Percentiles rank a stretch among this genome's conserved stretches.
These are phyloP conservation scores for Fusarium neocosmosporiellum DNA, from an alignment of 2,329 filamentous ascomycete genomes.

Conservation along the genomic window DNA sequence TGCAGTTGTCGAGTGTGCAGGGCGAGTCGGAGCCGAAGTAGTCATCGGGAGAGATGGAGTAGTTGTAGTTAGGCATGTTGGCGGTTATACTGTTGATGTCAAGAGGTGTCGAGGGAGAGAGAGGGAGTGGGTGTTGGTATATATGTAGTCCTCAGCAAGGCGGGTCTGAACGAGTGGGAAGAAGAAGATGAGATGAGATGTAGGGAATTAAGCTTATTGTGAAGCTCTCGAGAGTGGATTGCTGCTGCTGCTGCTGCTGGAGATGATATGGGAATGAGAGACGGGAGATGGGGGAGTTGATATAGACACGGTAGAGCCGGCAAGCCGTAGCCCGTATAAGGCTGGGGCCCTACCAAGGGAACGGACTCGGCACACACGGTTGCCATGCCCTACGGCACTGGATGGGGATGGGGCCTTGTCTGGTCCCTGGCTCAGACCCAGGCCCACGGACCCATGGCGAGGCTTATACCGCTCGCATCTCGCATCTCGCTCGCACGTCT, in stretches of 20 bases:
- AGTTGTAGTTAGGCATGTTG: slow-evolving; percentile 38
- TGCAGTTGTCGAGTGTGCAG: slow-evolving; percentile 61
- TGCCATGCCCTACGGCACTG: background rate
- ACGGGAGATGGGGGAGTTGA: slow-evolving; percentile 17
- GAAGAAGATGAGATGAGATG: background rate
- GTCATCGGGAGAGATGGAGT: slow-evolving; percentile 36
- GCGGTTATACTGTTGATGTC: background rate
- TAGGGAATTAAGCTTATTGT: slow-evolving; percentile 24
- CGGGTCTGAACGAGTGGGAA: background rate
- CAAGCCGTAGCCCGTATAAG: background rate
- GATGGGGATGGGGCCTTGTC: too few species aligned
- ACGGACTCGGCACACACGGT: slow-evolving; percentile 22
- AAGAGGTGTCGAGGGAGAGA: background rate
- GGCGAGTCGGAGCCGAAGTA: slow-evolving; percentile 58
- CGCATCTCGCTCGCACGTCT: background rate
- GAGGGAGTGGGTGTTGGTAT: background rate
- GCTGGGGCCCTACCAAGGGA: background rate
- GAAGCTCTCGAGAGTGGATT: slow-evolving; percentile 9
- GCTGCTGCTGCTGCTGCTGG: background rate
- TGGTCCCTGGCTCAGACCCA: background rate
- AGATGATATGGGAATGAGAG: slow-evolving; percentile 18
- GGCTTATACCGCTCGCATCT: background rate
- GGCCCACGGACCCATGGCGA: background rate
- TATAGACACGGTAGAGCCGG: slow-evolving; percentile 19
- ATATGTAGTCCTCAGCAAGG: background rate